These are phyloP conservation scores for Seiridium unicorne DNA, from an alignment of 2,329 filamentous ascomycete species.

Conservation along the genomic window DNA sequence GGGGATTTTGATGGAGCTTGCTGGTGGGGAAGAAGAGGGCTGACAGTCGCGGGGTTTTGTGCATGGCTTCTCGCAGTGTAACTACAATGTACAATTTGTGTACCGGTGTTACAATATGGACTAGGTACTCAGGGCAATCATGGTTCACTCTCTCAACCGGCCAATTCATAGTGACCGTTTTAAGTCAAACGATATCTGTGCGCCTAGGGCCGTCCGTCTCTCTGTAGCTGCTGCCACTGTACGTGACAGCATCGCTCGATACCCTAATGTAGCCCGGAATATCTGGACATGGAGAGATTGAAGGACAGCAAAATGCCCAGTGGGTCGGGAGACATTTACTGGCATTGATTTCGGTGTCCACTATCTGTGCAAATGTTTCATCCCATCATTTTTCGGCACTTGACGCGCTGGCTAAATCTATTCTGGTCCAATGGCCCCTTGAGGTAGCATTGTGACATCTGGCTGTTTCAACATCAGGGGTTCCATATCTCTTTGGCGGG, in stretches of 20 bases:
- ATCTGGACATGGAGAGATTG: too few relatives aligned
- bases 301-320: too few relatives aligned
- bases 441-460: background rate
- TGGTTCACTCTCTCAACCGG: background rate
- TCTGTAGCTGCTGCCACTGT: too few relatives aligned
- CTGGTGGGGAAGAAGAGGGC: background rate
- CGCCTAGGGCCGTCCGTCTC: too few relatives aligned
- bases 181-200: too few relatives aligned
- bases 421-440: background rate
- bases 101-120: too few relatives aligned
- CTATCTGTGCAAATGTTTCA: background rate
- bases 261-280: too few relatives aligned
- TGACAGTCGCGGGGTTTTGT: background rate
- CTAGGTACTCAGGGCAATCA: background rate
- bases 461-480: conserved; percentile 2
- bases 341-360: background rate
- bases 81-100: too few relatives aligned
- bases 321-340: background rate
- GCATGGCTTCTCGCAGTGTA: background rate
- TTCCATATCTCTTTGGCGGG: background rate
- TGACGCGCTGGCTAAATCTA: background rate
- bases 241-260: too few relatives aligned
- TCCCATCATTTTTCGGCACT: background rate
- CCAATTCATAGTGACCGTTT: too few relatives aligned
- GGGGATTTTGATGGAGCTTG: background rate